Percentiles rank a stretch among this genome's conserved stretches.
These are phyloP conservation scores for Tolypocladium tundrense DNA, from an alignment of 2,329 filamentous ascomycete species.

Conservation along the genomic window DNA sequence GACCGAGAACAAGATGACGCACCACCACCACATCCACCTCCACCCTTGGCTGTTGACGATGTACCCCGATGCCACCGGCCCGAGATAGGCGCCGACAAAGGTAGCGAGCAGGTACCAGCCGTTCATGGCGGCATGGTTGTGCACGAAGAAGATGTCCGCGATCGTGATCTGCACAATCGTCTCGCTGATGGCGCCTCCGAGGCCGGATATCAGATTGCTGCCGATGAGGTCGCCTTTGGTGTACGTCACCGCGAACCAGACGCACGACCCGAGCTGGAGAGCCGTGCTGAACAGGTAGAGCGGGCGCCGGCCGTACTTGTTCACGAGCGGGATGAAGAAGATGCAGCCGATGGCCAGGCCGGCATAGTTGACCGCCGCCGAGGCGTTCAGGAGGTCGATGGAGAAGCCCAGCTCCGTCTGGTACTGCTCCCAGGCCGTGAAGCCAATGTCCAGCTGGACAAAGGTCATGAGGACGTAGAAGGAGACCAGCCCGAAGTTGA, in stretches of 20 bases:
- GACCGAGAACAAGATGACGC: slow-evolving; percentile 3
- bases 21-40: slow-evolving; percentile 17
- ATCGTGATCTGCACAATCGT: slow-evolving; percentile 26
- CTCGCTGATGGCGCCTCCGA: slow-evolving; percentile 27
- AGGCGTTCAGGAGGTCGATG: slow-evolving; percentile 13
- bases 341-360: slow-evolving; percentile 22
- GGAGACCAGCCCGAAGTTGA: slow-evolving; percentile 41
- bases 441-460: slow-evolving; percentile 40
- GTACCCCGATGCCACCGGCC: slow-evolving; percentile 10
- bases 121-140: slow-evolving; percentile 16
- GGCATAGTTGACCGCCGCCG: slow-evolving; percentile 16
- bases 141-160: slow-evolving; percentile 20
- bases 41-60: slow-evolving; percentile 13
- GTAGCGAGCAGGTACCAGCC: slow-evolving; percentile 18
- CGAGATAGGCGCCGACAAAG: slow-evolving; percentile 14
- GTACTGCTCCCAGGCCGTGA: slow-evolving; percentile 1
- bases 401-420: slow-evolving; percentile 15
- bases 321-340: slow-evolving; percentile 21
- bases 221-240: slow-evolving; percentile 9
- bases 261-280: slow-evolving; percentile 6
- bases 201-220: slow-evolving; percentile 13
- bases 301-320: slow-evolving; percentile 22
- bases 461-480: slow-evolving; percentile 57
- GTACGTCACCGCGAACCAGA: slow-evolving; percentile 9
- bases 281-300: slow-evolving; percentile 15